phyloP scores from a whole-genome alignment of 495 filamentous ascomycete species.

The Cenococcum geophilum region DNA sequence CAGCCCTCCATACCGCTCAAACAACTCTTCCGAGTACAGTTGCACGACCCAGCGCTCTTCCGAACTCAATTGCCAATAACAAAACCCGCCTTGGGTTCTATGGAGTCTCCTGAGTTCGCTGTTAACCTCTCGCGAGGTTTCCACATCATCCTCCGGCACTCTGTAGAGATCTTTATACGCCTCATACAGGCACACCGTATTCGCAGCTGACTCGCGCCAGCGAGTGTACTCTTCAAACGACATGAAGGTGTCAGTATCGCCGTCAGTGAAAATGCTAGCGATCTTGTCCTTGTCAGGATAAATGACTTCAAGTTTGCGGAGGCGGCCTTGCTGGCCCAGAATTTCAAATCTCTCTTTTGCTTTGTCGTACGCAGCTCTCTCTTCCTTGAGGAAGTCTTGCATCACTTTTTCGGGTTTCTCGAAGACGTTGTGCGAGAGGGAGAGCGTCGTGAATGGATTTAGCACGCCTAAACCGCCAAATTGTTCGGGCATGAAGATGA shows the following conservation, averaged over 20 bases:
- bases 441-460: constrained; percentile 22
- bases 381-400: constrained; percentile 8
- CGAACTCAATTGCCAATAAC: neutral
- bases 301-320: neutral
- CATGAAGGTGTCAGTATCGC: constrained; percentile 12
- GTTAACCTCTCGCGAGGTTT: neutral
- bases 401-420: constrained; percentile 8
- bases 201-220: constrained; percentile 2
- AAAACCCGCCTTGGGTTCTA: neutral
- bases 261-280: neutral
- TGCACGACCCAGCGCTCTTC: constrained; percentile 23
- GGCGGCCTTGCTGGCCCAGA: constrained; percentile 1
- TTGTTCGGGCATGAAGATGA: constrained; percentile 21
- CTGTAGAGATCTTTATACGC: constrained; percentile 5
- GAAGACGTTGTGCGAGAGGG: constrained; percentile 7
- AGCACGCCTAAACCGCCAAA: constrained; percentile 26
- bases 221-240: constrained; percentile 7
- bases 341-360: constrained; percentile 4
- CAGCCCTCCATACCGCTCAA: constrained; percentile 25
- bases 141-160: constrained; percentile 8
- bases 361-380: constrained; percentile 16
- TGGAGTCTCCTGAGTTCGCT: neutral
- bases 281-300: constrained; percentile 3
- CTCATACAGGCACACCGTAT: neutral
- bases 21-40: constrained; percentile 23